Evolutionary conservation across 2,329 filamentous ascomycete genomes (phyloP).

Genomic region (Exophiala mesophila): DNA sequence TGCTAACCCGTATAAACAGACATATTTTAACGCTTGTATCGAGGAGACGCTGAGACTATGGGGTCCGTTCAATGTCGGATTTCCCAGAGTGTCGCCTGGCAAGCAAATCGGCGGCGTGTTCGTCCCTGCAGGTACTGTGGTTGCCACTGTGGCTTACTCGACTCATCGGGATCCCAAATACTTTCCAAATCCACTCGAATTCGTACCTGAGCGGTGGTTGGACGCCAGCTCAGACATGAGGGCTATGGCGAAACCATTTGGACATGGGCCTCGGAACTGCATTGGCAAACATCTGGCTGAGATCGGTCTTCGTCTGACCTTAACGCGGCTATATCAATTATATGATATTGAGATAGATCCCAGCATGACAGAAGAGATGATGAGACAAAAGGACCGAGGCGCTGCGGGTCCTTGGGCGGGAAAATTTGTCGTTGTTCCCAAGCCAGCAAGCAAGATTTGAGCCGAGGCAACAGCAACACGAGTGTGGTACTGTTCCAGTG

Average conservation of each 20-base stretch:
- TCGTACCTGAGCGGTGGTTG: constrained; percentile 35
- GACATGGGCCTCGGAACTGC: constrained; percentile 34
- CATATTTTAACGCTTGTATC: constrained; percentile 51
- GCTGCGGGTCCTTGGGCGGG: constrained; percentile 2
- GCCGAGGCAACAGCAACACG: too few relatives aligned
- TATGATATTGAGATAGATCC: constrained; percentile 7
- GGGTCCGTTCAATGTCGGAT: constrained; percentile 52
- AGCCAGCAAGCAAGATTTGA: too few relatives aligned
- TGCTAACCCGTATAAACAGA: constrained; percentile 20
- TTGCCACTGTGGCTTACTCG: constrained; percentile 31
- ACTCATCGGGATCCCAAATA: constrained; percentile 31
- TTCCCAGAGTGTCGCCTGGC: constrained; percentile 49
- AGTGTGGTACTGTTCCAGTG: too few relatives aligned
- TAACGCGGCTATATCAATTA: constrained; percentile 6
- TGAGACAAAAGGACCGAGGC: constrained; percentile 7
- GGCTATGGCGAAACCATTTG: constrained; percentile 35
- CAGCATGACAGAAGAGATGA: constrained; percentile 5
- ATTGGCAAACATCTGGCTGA: constrained; percentile 29
- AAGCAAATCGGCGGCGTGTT: constrained; percentile 30
- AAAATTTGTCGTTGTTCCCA: constrained; percentile 4
- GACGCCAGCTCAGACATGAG: constrained; percentile 37
- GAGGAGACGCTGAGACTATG: constrained; percentile 56
- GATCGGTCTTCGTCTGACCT: constrained; percentile 5
- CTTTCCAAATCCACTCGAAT: constrained; percentile 30
- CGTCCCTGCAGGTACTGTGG: constrained; percentile 30